A percentile compares a stretch with the other conserved stretches of the same genome.
phyloP scores from a whole-genome alignment of 1,284 basidiomycete genomes.

The Phaffia rhodozyma region DNA sequence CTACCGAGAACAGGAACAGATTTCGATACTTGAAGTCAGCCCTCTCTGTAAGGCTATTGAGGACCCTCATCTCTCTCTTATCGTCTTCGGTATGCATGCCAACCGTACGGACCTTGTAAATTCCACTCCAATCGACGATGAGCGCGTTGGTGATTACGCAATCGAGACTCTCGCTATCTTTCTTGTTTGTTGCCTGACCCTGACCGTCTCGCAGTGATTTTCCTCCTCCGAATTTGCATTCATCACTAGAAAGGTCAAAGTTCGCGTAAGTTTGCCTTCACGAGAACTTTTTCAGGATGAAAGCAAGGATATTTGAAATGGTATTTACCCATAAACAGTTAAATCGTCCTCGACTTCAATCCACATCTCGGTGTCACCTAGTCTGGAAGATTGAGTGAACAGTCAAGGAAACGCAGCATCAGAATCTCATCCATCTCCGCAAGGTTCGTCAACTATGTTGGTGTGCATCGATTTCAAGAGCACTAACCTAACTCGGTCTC shows the following conservation, averaged over 20 bases:
- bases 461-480: background rate
- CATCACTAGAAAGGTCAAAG: conserved; percentile 65
- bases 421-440: background rate
- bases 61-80: background rate
- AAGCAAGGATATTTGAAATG: conserved; percentile 35
- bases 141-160: conserved; percentile 90
- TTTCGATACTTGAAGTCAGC: background rate
- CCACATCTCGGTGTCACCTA: conserved; percentile 87
- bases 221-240: conserved; percentile 95
- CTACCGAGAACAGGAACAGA: conserved; percentile 34
- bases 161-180: conserved; percentile 62
- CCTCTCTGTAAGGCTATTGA: background rate
- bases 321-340: conserved; percentile 36
- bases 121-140: conserved; percentile 88
- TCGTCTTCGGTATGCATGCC: background rate
- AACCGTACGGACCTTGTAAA: conserved; percentile 61
- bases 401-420: background rate
- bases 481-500: conserved; percentile 58
- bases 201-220: conserved; percentile 93
- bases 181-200: conserved; percentile 75
- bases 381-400: conserved; percentile 19
- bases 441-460: no score
- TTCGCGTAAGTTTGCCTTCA: conserved; percentile 38
- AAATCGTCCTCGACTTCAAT: conserved; percentile 81
- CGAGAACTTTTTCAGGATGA: no score